A percentile compares a stretch with the other conserved stretches of the same genome.
These are phyloP conservation scores for Alternaria sp. DNA, from an alignment of 2,329 filamentous ascomycete genomes.

Conservation along the genomic window DNA sequence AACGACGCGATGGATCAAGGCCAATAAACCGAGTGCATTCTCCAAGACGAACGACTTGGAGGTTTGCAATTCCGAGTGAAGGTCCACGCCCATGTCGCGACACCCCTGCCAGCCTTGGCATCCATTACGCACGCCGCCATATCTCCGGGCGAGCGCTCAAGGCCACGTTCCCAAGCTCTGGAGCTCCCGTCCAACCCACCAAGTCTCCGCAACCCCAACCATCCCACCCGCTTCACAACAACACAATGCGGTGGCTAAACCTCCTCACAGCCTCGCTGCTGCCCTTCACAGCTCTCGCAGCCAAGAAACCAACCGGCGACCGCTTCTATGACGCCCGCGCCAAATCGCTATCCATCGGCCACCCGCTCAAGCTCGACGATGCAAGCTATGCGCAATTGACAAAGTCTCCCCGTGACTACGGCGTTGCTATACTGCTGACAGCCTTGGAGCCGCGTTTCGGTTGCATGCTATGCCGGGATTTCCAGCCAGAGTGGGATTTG, in stretches of 20 bases:
- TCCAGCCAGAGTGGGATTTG: conserved; percentile 93
- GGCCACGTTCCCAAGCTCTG: conserved; percentile 44
- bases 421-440: conserved; percentile 82
- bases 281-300: conserved; percentile 66
- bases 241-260: conserved; percentile 71
- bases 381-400: conserved; percentile 78
- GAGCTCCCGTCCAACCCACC: conserved; percentile 21
- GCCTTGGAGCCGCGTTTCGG: conserved; percentile 84
- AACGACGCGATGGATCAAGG: not conserved
- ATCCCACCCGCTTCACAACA: conserved; percentile 23
- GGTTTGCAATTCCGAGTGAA: not conserved
- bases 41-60: not conserved
- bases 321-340: conserved; percentile 76
- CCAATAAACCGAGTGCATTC: not conserved
- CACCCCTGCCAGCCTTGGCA: conserved; percentile 32
- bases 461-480: conserved; percentile 86
- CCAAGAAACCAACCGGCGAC: conserved; percentile 69
- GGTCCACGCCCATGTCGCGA: conserved; percentile 1
- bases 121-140: conserved; percentile 39
- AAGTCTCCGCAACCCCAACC: conserved; percentile 32
- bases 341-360: conserved; percentile 68
- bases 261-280: conserved; percentile 70
- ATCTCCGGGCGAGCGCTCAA: conserved; percentile 30
- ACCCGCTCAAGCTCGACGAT: conserved; percentile 80
- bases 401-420: conserved; percentile 80